A percentile compares a stretch with the other conserved stretches of the same genome.
phyloP scores from a whole-genome alignment of 495 filamentous ascomycete genomes.

The Trichoderma gamsii region DNA sequence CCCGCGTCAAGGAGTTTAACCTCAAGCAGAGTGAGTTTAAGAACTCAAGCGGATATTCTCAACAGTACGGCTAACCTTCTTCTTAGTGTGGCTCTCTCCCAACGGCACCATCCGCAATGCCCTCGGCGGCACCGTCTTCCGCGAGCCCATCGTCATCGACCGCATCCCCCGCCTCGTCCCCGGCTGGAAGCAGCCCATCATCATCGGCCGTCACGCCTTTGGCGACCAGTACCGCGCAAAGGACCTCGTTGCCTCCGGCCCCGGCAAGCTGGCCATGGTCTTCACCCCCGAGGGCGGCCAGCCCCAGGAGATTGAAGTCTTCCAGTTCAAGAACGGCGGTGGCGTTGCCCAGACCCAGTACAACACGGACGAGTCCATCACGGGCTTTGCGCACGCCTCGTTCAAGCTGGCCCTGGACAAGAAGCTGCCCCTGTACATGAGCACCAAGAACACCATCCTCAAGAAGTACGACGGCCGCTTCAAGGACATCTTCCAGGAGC shows the following conservation, averaged over 20 bases:
- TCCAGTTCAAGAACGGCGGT: slow-evolving; percentile 73
- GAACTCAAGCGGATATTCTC: too few relatives aligned
- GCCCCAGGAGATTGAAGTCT: slow-evolving; percentile 84
- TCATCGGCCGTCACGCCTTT: slow-evolving; percentile 97
- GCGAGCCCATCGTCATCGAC: slow-evolving; percentile 94
- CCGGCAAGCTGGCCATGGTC: slow-evolving; percentile 86
- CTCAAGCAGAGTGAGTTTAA: slow-evolving; percentile 82
- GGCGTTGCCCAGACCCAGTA: slow-evolving; percentile 92
- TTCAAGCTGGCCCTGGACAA: slow-evolving; percentile 93
- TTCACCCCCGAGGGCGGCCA: slow-evolving; percentile 80
- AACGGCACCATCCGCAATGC: slow-evolving; percentile 97
- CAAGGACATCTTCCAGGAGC: slow-evolving; percentile 98
- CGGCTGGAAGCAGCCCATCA: slow-evolving; percentile 97
- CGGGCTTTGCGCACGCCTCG: slow-evolving; percentile 86
- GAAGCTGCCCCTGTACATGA: slow-evolving; percentile 89
- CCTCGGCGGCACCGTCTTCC: slow-evolving; percentile 94
- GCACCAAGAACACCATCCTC: slow-evolving; percentile 98
- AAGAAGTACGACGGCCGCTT: slow-evolving; percentile 98
- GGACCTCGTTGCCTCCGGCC: slow-evolving; percentile 72
- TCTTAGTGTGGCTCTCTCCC: slow-evolving; percentile 89
- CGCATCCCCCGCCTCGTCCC: slow-evolving; percentile 86
- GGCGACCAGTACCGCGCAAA: slow-evolving; percentile 98
- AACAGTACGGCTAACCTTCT: too few relatives aligned
- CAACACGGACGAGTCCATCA: slow-evolving; percentile 94
- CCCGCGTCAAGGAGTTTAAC: slow-evolving; percentile 92